Conservation (phyloP, 495 filamentous ascomycete genomes). For the Xanthoparmelia taractica region DNA sequence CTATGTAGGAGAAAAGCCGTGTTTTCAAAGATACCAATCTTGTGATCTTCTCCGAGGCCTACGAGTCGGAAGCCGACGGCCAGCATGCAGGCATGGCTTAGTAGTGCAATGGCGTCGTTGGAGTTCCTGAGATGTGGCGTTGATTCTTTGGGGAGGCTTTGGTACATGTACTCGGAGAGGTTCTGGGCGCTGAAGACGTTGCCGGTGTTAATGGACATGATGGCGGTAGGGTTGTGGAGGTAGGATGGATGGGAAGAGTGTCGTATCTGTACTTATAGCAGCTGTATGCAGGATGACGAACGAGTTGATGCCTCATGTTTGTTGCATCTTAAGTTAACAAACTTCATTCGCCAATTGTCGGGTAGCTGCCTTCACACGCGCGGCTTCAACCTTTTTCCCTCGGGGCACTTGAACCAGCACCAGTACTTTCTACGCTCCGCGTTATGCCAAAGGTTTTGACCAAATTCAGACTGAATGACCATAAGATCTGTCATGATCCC, state of each 20-base stretch:
- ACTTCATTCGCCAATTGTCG: too few relatives aligned
- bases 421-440: too few relatives aligned
- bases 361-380: conserved; percentile 7
- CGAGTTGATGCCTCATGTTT: conserved; percentile 14
- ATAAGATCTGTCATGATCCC: too few relatives aligned
- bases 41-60: conserved; percentile 74
- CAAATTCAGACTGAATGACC: too few relatives aligned
- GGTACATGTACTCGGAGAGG: conserved; percentile 25
- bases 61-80: conserved; percentile 74
- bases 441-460: too few relatives aligned
- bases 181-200: conserved; percentile 25
- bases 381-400: too few relatives aligned
- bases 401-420: too few relatives aligned
- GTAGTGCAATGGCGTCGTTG: conserved; percentile 78
- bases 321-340: too few relatives aligned
- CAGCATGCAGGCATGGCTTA: conserved; percentile 75
- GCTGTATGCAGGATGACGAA: conserved; percentile 9
- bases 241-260: not conserved
- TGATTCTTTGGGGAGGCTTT: conserved; percentile 38
- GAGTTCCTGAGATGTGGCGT: conserved; percentile 60
- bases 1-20: too few relatives aligned
- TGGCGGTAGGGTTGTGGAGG: not conserved
- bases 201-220: conserved; percentile 22
- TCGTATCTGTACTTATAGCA: not conserved
- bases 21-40: conserved; percentile 41